A percentile compares a stretch with the other conserved stretches of the same genome.
These are phyloP conservation scores for Bipolaris oryzae DNA, from an alignment of 2,329 filamentous ascomycete genomes.

Conservation along the genomic window DNA sequence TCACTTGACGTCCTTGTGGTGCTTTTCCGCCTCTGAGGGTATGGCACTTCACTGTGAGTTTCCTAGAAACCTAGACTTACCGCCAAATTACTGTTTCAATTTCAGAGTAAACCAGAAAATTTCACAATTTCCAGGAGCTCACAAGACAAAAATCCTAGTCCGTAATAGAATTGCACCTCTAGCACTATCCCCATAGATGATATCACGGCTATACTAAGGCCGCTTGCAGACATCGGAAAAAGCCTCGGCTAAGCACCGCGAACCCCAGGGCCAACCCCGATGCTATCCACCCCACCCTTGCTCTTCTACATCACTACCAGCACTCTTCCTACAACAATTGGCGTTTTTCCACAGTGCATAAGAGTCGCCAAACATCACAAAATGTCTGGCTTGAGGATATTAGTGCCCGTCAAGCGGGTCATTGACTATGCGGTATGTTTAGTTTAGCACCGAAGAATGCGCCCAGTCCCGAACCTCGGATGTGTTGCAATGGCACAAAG, in stretches of 20 bases:
- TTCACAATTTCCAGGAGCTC: too few relatives aligned
- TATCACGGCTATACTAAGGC: constrained; percentile 10
- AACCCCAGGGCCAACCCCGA: constrained; percentile 11
- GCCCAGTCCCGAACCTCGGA: neutral
- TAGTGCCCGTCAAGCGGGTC: constrained; percentile 63
- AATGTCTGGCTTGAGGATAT: constrained; percentile 59
- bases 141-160: too few relatives aligned
- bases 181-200: neutral
- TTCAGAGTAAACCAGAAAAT: too few relatives aligned
- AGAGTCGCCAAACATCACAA: neutral
- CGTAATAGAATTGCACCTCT: too few relatives aligned
- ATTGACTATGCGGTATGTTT: constrained; percentile 62
- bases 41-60: too few relatives aligned
- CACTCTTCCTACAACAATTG: constrained; percentile 2
- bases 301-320: constrained; percentile 12
- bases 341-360: neutral
- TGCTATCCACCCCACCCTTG: constrained; percentile 19
- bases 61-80: too few relatives aligned
- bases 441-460: neutral
- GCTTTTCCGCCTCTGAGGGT: too few relatives aligned
- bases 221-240: constrained; percentile 8
- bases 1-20: too few relatives aligned
- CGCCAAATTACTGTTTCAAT: too few relatives aligned
- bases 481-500: neutral
- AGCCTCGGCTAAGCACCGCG: constrained; percentile 19